Evolutionary conservation across 2,329 filamentous ascomycete species (phyloP).

Genomic region (Neonectria faginata): DNA sequence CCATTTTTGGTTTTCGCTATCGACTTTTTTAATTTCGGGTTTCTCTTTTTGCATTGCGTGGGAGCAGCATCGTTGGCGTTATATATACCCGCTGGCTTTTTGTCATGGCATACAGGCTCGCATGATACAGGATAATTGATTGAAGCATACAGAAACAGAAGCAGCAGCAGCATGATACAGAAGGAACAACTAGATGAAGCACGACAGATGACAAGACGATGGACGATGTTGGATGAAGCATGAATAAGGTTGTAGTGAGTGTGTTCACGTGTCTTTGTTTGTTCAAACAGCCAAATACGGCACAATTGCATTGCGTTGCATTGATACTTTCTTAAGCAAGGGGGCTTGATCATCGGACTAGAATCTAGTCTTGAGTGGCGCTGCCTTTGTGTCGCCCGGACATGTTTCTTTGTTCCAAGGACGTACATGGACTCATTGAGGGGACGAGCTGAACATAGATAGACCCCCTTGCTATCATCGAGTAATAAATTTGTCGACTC

Average conservation of each 20-base stretch:
- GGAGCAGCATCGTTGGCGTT: constrained; percentile 52
- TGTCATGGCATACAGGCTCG: constrained; percentile 39
- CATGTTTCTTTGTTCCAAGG: constrained; percentile 35
- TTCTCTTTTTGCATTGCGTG: constrained; percentile 36
- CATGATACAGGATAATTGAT: constrained; percentile 45
- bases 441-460: background rate
- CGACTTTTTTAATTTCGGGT: constrained; percentile 10
- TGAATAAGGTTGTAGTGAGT: constrained; percentile 34
- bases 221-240: constrained; percentile 26
- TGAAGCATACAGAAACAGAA: constrained; percentile 35
- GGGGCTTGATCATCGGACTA: background rate
- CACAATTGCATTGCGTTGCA: constrained; percentile 32
- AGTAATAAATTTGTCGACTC: background rate
- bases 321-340: constrained; percentile 6
- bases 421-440: background rate
- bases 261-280: constrained; percentile 22
- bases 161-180: constrained; percentile 33
- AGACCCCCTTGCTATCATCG: background rate
- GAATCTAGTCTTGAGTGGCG: constrained; percentile 4
- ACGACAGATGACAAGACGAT: constrained; percentile 23
- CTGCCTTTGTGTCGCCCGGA: constrained; percentile 23
- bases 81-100: constrained; percentile 51
- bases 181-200: constrained; percentile 38
- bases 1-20: constrained; percentile 20
- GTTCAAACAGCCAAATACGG: constrained; percentile 30